phyloP scores from a whole-genome alignment of 352 stramenopile species.

The Pythium angustatum region DNA sequence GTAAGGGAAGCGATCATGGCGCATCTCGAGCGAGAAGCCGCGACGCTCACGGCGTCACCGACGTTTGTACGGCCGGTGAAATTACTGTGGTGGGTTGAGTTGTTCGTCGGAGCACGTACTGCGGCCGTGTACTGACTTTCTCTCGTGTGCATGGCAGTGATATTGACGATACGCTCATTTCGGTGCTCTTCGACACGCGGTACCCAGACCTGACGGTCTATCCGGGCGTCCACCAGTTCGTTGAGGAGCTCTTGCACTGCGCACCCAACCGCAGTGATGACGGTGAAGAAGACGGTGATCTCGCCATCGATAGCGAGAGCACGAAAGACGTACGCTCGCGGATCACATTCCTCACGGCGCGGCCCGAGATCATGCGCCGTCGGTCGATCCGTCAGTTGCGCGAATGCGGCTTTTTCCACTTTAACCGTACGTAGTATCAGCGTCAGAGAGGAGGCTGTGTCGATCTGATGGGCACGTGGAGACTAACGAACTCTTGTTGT shows the following conservation, averaged over 20 bases:
- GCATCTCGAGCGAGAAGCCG: conserved; percentile 64
- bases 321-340: conserved; percentile 33
- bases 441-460: no score
- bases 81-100: conserved; percentile 55
- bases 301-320: neutral
- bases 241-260: conserved; percentile 61
- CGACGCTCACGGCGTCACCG: conserved; percentile 25
- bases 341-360: conserved; percentile 75
- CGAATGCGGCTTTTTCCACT: conserved; percentile 72
- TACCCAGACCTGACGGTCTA: conserved; percentile 85
- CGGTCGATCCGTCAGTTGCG: conserved; percentile 63
- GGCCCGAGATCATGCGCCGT: conserved; percentile 67
- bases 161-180: conserved; percentile 82
- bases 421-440: conserved; percentile 77
- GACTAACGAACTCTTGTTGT: no score
- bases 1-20: conserved; percentile 57
- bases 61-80: conserved; percentile 60
- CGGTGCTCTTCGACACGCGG: conserved; percentile 73
- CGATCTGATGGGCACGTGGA: no score
- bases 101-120: no score
- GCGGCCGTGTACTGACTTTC: neutral
- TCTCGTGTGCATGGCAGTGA: conserved; percentile 57
- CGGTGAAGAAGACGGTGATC: conserved; percentile 28
- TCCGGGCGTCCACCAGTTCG: conserved; percentile 80
- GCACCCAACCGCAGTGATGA: conserved; percentile 11